phyloP scores from a whole-genome alignment of 1,139 yeast species.

The Suhomyces maxii region DNA sequence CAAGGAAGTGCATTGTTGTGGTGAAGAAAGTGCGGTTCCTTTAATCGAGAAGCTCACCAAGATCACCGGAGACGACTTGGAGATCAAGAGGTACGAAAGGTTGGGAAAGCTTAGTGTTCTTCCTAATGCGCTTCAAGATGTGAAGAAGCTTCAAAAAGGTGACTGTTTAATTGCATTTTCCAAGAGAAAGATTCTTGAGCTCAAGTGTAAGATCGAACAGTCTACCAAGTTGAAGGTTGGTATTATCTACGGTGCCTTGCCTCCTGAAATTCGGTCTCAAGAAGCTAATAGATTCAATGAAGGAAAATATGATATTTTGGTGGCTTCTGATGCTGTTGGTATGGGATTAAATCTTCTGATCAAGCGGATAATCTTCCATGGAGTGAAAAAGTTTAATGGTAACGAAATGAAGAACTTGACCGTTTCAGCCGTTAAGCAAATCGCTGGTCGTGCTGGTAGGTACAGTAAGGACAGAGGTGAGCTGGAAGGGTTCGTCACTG shows the following conservation, averaged over 20 bases:
- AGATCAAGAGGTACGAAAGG: conserved; percentile 67
- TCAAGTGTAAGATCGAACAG: conserved; percentile 65
- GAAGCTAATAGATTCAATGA: conserved; percentile 79
- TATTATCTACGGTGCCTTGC: conserved; percentile 91
- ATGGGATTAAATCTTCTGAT: conserved; percentile 93
- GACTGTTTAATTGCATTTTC: conserved; percentile 92
- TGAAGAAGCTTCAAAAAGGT: conserved; percentile 54
- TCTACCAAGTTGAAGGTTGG: conserved; percentile 70
- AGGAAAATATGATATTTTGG: conserved; percentile 74
- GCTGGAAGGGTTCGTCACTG: conserved; percentile 62
- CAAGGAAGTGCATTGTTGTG: conserved; percentile 86
- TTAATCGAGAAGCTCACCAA: conserved; percentile 57
- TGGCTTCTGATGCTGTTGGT: conserved; percentile 97
- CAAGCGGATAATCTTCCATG: conserved; percentile 72
- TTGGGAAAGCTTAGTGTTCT: conserved; percentile 70
- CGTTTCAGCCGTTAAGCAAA: conserved; percentile 77
- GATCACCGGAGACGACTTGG: conserved; percentile 78
- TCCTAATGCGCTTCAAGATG: conserved; percentile 30
- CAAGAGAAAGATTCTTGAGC: conserved; percentile 63
- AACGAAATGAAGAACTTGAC: conserved; percentile 46
- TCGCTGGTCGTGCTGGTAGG: conserved; percentile 97
- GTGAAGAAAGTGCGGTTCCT: conserved; percentile 81
- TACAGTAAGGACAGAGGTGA: conserved; percentile 42
- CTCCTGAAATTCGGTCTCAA: conserved; percentile 88
- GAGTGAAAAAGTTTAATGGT: conserved; percentile 74